Evolutionary conservation across 73 alveolate species (phyloP).

Genomic region (Tetrahymena elliotti): DNA sequence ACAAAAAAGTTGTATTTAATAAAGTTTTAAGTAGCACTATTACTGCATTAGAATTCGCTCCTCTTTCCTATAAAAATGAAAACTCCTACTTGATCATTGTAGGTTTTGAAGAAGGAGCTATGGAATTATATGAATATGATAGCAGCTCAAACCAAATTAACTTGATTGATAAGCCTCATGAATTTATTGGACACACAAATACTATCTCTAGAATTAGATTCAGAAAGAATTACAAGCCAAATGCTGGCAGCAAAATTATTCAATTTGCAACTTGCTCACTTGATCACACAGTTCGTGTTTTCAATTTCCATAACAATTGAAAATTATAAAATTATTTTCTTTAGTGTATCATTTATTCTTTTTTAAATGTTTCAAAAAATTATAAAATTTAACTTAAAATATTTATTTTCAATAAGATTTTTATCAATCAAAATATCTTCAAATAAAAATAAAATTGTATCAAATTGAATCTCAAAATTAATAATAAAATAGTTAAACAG

Average conservation of each 20-base stretch:
- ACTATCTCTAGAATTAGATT: constrained; percentile 4
- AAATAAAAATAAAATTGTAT: too few relatives aligned
- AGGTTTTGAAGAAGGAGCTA: constrained; percentile 19
- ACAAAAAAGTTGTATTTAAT: background rate
- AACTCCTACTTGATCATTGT: background rate
- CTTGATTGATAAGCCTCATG: background rate
- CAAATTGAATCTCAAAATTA: too few relatives aligned
- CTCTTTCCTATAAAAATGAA: background rate
- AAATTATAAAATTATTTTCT: background rate
- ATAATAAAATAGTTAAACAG: too few relatives aligned
- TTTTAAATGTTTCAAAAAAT: background rate
- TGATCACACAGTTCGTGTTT: constrained; percentile 42
- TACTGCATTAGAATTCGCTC: constrained; percentile 19
- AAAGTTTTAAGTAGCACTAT: background rate
- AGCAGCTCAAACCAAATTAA: background rate
- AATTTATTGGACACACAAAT: constrained; percentile 13
- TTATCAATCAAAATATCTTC: too few relatives aligned
- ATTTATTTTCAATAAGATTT: too few relatives aligned
- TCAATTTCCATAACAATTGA: background rate
- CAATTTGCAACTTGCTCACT: constrained; percentile 27
- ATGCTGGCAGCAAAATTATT: background rate
- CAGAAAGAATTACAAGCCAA: background rate
- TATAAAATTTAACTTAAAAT: too few relatives aligned
- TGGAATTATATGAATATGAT: constrained; percentile 2
- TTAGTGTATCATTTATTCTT: background rate